Percentiles rank a stretch among this genome's conserved stretches.
These are phyloP conservation scores for Acacia confusa DNA, from an alignment of 306 rosid genomes.

Conservation along the genomic window DNA sequence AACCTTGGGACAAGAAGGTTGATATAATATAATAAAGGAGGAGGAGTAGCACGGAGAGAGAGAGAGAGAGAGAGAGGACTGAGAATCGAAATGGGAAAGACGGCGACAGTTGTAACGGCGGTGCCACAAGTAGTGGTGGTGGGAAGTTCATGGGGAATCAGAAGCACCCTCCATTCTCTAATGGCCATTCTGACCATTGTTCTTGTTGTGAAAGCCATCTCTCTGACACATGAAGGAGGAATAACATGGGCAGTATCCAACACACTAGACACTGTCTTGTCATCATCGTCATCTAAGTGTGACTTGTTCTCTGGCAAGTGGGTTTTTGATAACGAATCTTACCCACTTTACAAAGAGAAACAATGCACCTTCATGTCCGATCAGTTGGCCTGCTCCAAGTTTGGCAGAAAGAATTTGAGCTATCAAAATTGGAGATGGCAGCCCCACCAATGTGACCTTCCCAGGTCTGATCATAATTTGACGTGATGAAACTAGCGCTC, in stretches of 20 bases:
- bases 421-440: constrained; percentile 79
- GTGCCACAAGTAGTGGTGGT: constrained; percentile 32
- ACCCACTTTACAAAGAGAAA: constrained; percentile 68
- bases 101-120: not conserved
- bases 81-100: constrained; percentile 38
- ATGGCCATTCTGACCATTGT: constrained; percentile 44
- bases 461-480: constrained; percentile 44
- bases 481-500: not conserved
- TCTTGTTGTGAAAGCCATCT: constrained; percentile 50
- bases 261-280: constrained; percentile 12
- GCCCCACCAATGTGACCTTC: constrained; percentile 70
- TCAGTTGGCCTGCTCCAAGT: constrained; percentile 84
- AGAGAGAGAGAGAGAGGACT: not conserved
- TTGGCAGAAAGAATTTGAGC: constrained; percentile 65
- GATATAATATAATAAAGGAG: constrained; percentile 16
- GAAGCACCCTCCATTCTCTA: constrained; percentile 57
- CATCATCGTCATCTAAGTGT: constrained; percentile 32
- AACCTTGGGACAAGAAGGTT: constrained; percentile 38
- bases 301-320: constrained; percentile 66
- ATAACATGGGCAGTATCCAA: not conserved
- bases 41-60: not conserved
- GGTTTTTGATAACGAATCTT: constrained; percentile 67
- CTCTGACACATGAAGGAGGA: constrained; percentile 52
- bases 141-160: constrained; percentile 45
- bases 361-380: constrained; percentile 77